Evolutionary conservation across 1,284 basidiomycete species (phyloP).

Genomic region (Pyrrhoderma lamaoense): DNA sequence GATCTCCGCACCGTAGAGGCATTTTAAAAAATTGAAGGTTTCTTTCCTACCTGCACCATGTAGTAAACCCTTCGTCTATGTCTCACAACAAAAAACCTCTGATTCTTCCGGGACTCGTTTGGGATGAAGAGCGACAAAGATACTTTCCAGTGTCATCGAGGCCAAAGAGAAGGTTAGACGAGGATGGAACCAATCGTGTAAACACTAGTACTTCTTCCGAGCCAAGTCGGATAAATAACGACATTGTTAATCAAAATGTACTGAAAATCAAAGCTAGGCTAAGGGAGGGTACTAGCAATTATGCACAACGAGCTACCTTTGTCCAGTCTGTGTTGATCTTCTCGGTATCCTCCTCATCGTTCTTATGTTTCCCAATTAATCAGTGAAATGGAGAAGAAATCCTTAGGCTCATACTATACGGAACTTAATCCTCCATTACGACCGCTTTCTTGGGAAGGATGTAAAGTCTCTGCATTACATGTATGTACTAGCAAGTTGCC

Average conservation of each 20-base stretch:
- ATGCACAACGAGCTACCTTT: not conserved
- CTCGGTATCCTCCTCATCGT: not conserved
- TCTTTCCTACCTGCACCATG: too few species aligned
- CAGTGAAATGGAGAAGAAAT: slow-evolving; percentile 10
- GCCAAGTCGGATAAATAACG: not conserved
- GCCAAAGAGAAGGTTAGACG: slow-evolving; percentile 3
- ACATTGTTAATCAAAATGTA: not conserved
- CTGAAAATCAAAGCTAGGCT: not conserved
- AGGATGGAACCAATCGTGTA: not conserved
- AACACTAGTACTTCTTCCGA: too few species aligned
- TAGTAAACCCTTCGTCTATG: not conserved
- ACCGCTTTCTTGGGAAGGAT: slow-evolving; percentile 1
- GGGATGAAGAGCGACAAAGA: slow-evolving; percentile 13
- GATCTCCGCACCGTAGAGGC: too few species aligned
- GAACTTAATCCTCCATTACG: slow-evolving; percentile 9
- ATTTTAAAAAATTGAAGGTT: too few species aligned
- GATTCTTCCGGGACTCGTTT: slow-evolving; percentile 13
- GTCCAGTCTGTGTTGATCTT: slow-evolving; percentile 6
- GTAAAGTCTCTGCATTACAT: slow-evolving; percentile 5
- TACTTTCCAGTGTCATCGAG: slow-evolving; percentile 15
- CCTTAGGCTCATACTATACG: not conserved
- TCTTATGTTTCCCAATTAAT: not conserved
- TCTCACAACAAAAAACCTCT: slow-evolving; percentile 13
- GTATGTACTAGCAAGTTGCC: slow-evolving; percentile 2
- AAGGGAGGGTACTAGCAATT: not conserved